Base-by-base conservation (phyloP, 148 eudicot species). In the Silene latifolia region DNA sequence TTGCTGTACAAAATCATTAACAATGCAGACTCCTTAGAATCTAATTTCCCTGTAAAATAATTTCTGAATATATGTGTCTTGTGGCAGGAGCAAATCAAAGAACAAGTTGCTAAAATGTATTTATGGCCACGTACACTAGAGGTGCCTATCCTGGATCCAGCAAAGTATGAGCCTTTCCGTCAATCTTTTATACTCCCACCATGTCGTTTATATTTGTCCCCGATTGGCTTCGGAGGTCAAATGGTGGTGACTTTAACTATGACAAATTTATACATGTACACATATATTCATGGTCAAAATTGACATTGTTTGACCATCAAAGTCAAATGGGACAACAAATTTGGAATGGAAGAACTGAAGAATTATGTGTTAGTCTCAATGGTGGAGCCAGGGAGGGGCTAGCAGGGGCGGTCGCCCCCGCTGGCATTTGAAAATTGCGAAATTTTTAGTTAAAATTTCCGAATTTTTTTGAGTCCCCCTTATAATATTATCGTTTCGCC, bases 101-200 rank as follows among this genome's bases (percentile, higher is more conserved):
- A 87, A 64, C 97, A 91, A 84, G 97, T 91, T 74, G 94, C 92
- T 57, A 91, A 85, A 85, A 81, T 93, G 98, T 91, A 93, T 89
- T 85, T 93, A 10, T 93, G 98, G 98, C 98, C 98, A 27, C 91
- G 84, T 71, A 87, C 91, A 61, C 89, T 93, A 39, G 97, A 91
- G 86, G 92, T 93, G 72, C 88, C 87, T 72, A 81, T 93, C 77
- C 68, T 93, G 78, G 98, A 93, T 83, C 94, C 91, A 67, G 68
- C 88, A 25, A 91, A 89, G 98, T 91, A 88, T 71, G 86, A 27
- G 48, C 32, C 23, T 32, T 60, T 79, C 59, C 58, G 17, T 51
- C 17, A 51, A 51, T 51, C 56, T 51, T 14, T 2, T 51, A 5
- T 15, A 51, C 56, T 13, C 56, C 56, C 18, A 51, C 56, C 56